Evolutionary conservation across 208 protist species (phyloP).

Genomic region (Trypanosoma melophagium): DNA sequence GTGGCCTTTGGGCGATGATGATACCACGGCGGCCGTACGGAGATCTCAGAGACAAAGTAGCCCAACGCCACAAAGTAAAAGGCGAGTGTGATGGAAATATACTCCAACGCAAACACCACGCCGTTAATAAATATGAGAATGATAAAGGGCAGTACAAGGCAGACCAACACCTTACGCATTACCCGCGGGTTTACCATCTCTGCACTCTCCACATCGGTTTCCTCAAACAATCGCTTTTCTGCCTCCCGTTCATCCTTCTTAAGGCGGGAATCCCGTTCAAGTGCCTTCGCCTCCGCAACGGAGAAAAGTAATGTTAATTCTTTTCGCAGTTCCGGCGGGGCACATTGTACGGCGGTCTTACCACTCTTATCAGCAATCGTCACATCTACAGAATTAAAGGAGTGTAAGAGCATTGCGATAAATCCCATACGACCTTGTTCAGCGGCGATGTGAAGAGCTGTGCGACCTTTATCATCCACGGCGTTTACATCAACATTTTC

Average conservation of each 20-base stretch:
- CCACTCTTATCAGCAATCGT: slow-evolving; percentile 50
- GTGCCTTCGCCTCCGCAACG: slow-evolving; percentile 38
- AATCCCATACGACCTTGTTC: slow-evolving; percentile 35
- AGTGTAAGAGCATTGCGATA: slow-evolving; percentile 47
- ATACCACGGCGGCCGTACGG: slow-evolving; percentile 89
- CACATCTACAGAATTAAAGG: slow-evolving; percentile 40
- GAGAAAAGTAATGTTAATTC: slow-evolving; percentile 69
- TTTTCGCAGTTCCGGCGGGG: slow-evolving; percentile 28
- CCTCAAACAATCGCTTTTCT: slow-evolving; percentile 51
- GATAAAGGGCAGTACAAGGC: slow-evolving; percentile 65
- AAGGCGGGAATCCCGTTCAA: slow-evolving; percentile 23
- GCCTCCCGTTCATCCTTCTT: slow-evolving; percentile 32
- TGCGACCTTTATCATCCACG: slow-evolving; percentile 52
- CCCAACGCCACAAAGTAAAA: slow-evolving; percentile 79
- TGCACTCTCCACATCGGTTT: slow-evolving; percentile 47
- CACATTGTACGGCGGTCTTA: slow-evolving; percentile 55
- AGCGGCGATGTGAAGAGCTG: slow-evolving; percentile 77
- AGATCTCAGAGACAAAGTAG: slow-evolving; percentile 90
- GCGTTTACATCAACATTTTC: slow-evolving; percentile 54
- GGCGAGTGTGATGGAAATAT: slow-evolving; percentile 52
- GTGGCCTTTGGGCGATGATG: slow-evolving; percentile 69
- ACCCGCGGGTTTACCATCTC: slow-evolving; percentile 78
- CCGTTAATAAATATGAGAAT: slow-evolving; percentile 83
- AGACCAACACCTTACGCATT: slow-evolving; percentile 67
- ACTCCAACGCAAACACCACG: slow-evolving; percentile 62